Evolutionary conservation across 1,284 basidiomycete genomes (phyloP), one percentile per base, ranked within the genome.

Genomic region (Wallemia hederae): DNA sequence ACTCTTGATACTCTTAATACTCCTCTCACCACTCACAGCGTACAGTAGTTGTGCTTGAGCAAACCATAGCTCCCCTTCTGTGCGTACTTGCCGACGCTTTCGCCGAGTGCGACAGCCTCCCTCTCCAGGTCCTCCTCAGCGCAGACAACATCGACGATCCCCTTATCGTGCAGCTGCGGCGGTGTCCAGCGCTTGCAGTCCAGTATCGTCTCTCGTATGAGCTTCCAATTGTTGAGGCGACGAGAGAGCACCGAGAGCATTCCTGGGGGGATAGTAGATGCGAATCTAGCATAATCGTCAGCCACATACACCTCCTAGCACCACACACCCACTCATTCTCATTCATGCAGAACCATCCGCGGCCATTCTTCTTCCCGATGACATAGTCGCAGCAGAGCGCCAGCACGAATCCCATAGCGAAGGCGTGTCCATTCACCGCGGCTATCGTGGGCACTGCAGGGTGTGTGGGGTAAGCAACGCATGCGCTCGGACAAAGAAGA

Each of bases 331-430:
- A 49, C 39, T 49, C 39, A 49, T 49, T 49, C 56, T 58, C 56
- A 28, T 58, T 58, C 56, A 58, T 58, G 25, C 56, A 58, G 24
- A 58, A 28, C 56, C 56, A 58, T 2, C 56, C 56, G 14, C 56
- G 14, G 17, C 56, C 56, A 24, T 26, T 27, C 15, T 15, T 5
- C 24, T 58, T 58, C 3, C 56, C 56, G 19, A 58, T 24, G 25
- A 58, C 7, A 22, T 58, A 58, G 56, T 58, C 56, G 17, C 25
- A 58, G 25, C 56, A 58, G 27, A 58, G 56, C 56, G 56, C 56
- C 17, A 58, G 17, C 7, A 58, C 56, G 56, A 58, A 58, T 26
- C 56, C 56, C 25, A 26, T 28, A 26, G 56, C 56, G 27, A 58
- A 58, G 14, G 56, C 56, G 25, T 58, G 56, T 26, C 56, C 56